Evolutionary conservation across 352 stramenopile genomes (phyloP), one percentile per base, ranked within the genome.

Genomic region (Aphanomyces invadans): DNA sequence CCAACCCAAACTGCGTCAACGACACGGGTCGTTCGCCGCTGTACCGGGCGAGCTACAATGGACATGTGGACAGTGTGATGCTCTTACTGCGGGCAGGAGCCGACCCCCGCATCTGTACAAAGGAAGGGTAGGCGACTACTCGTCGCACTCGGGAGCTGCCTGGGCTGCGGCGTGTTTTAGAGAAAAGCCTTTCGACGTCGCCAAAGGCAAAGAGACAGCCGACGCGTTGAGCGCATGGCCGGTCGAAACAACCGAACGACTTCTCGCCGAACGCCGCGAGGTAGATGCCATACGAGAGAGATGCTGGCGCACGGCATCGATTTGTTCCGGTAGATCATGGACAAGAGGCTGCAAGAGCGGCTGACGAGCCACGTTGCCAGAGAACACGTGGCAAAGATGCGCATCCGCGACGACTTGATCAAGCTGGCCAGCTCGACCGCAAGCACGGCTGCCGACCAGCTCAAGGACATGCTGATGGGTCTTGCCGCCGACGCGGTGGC

Each of bases 11-110:
- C 71, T 76, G 80, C 9, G 75, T 82, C 57, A 96, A 92, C 61
- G 89, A 97, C 60, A 77, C 83, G 23, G 87, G 81, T 3, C 80
- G 89, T 1, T 92, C 84, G 17, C 76, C 89, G 1, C 55, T 97
- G 48, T 97, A 90, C 63, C 77, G 89, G 19, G 85, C 89, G 1
- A 73, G 81, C 2, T 96, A 95, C 73, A 97, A 96, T 23, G 89
- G 89, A 0, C 86, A 96, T 46, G 15, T 81, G 0, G 75, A 75
- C 17, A 94, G 83, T 0, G 69, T 95, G 9, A 52, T 76, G 15
- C 21, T 94, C 0, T 62, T 97, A 0, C 65, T 97, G 5, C 69
- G 87, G 28, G 82, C 75, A 11, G 88, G 89, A 0, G 87, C 70
- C 7, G 88, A 97, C 45, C 86, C 86, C 0, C 72, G 85, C 2